Conservation (phyloP, 2,329 filamentous ascomycete species). For the Lizonia empirigonia region DNA sequence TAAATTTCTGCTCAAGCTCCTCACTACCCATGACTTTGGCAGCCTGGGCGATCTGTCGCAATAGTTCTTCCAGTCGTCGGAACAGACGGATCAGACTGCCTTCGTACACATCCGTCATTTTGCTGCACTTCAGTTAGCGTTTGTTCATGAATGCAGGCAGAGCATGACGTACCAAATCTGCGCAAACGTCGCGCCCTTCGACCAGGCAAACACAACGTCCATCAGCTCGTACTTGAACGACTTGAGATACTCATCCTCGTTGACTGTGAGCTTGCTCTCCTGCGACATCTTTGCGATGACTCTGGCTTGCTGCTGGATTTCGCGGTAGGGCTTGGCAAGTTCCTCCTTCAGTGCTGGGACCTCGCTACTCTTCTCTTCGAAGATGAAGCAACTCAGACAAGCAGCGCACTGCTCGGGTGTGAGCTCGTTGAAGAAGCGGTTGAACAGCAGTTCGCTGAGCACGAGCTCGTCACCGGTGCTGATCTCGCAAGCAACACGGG, state of each 20-base stretch:
- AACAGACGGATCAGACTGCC: slow-evolving; percentile 95
- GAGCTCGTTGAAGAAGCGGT: slow-evolving; percentile 96
- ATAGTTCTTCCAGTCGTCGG: slow-evolving; percentile 88
- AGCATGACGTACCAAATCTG: slow-evolving; percentile 82
- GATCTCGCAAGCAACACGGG: slow-evolving; percentile 96
- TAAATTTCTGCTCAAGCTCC: slow-evolving; percentile 90
- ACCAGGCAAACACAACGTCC: slow-evolving; percentile 94
- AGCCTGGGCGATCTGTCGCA: slow-evolving; percentile 94
- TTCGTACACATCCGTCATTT: slow-evolving; percentile 99
- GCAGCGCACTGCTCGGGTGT: slow-evolving; percentile 86
- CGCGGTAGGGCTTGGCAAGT: slow-evolving; percentile 80
- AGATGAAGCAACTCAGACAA: slow-evolving; percentile 91
- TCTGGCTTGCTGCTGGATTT: slow-evolving; percentile 85
- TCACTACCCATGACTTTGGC: slow-evolving; percentile 98
- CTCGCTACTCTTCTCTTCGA: slow-evolving; percentile 92
- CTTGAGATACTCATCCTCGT: slow-evolving; percentile 91
- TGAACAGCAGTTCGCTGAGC: slow-evolving; percentile 90
- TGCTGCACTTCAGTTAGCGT: slow-evolving; percentile 60
- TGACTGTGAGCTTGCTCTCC: slow-evolving; percentile 91
- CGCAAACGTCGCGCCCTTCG: slow-evolving; percentile 85
- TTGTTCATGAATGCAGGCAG: neutral
- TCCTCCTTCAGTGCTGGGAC: slow-evolving; percentile 76
- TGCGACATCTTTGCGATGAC: slow-evolving; percentile 91
- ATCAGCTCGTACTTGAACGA: slow-evolving; percentile 94
- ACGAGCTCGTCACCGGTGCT: slow-evolving; percentile 95